A percentile compares a stretch with the other conserved stretches of the same genome.
phyloP scores from a whole-genome alignment of 306 rosid genomes.

The Inga laurina region DNA sequence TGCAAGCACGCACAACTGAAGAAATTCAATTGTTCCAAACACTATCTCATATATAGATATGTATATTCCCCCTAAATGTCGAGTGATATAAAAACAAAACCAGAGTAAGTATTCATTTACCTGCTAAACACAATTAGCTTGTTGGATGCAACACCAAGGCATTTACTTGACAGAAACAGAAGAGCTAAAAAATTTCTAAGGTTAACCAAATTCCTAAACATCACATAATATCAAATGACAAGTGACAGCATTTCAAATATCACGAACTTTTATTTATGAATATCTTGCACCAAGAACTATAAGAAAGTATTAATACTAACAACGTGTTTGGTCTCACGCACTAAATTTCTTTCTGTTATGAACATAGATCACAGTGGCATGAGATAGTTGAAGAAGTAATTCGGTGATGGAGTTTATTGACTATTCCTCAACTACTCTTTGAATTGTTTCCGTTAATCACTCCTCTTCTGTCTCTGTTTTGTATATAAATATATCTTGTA shows the following conservation, averaged over 20 bases:
- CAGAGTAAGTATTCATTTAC: background rate
- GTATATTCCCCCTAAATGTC: background rate
- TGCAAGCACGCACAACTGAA: background rate
- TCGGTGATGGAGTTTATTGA: too few relatives aligned
- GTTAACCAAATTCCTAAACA: background rate
- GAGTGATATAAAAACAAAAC: too few relatives aligned
- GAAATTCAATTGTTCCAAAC: background rate
- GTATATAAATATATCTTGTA: too few relatives aligned
- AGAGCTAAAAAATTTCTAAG: background rate
- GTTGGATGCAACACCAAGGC: background rate
- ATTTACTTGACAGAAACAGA: background rate
- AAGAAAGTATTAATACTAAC: background rate
- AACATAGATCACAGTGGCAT: too few relatives aligned
- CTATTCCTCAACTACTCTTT: too few relatives aligned
- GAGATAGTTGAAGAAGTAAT: too few relatives aligned
- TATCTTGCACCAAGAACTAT: background rate
- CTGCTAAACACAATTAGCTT: background rate
- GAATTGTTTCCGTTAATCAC: too few relatives aligned
- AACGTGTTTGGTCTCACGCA: background rate
- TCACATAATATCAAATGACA: background rate
- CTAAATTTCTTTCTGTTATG: background rate
- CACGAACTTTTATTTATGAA: background rate
- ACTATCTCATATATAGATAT: background rate
- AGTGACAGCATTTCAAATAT: background rate
- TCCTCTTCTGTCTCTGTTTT: too few relatives aligned